These are phyloP conservation scores for Tetrapyrgos nigripes DNA, from an alignment of 1,284 basidiomycete genomes.

Conservation along the genomic window DNA sequence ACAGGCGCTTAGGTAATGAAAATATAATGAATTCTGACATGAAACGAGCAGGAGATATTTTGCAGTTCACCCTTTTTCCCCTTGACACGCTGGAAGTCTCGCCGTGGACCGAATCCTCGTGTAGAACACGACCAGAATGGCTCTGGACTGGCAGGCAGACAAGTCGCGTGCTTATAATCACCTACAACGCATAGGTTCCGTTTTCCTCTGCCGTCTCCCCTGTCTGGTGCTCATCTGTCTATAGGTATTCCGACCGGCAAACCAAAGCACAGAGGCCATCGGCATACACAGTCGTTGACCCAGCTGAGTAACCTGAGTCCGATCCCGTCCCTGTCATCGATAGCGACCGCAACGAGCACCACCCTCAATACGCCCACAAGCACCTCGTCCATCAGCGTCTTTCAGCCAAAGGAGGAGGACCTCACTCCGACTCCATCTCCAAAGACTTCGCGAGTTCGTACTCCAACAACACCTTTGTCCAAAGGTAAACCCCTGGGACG, in stretches of 20 bases:
- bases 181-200: background rate
- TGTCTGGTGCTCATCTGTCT: background rate
- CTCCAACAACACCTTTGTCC: background rate
- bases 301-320: background rate
- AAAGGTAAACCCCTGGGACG: background rate
- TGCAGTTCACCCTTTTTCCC: no score
- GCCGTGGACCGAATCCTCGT: background rate
- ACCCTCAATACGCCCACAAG: background rate
- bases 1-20: no score
- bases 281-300: background rate
- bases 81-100: no score
- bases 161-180: background rate
- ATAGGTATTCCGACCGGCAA: no score
- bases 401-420: no score
- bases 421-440: constrained; percentile 11
- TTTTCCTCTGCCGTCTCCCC: background rate
- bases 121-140: background rate
- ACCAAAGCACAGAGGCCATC: background rate
- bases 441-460: constrained; percentile 1
- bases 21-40: no score
- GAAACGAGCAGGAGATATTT: no score
- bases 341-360: background rate
- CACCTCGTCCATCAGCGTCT: no score
- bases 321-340: background rate
- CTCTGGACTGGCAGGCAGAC: background rate